Percentiles rank a stretch among this genome's conserved stretches.
These are phyloP conservation scores for Mucor circinelloides DNA, from an alignment of 371 early-diverging fungal genomes.

Conservation along the genomic window DNA sequence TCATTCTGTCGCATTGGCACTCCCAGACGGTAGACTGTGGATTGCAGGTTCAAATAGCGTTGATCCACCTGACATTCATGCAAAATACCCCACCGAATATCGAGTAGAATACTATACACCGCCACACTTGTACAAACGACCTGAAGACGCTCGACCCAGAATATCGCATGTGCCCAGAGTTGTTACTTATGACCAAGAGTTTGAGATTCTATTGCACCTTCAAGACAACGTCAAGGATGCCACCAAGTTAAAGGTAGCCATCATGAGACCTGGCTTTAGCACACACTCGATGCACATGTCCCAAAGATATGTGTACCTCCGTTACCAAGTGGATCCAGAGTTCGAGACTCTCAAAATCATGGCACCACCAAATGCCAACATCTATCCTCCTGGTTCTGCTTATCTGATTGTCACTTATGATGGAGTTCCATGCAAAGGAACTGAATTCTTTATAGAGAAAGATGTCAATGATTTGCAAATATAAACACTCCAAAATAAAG, in stretches of 20 bases:
- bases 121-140: slow-evolving; percentile 54
- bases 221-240: slow-evolving; percentile 25
- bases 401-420: slow-evolving; percentile 59
- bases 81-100: slow-evolving; percentile 61
- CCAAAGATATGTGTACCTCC: slow-evolving; percentile 54
- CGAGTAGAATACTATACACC: slow-evolving; percentile 66
- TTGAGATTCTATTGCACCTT: slow-evolving; percentile 38
- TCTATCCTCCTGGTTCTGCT: slow-evolving; percentile 65
- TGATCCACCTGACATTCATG: slow-evolving; percentile 45
- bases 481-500: background rate
- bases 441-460: slow-evolving; percentile 36
- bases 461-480: slow-evolving; percentile 16
- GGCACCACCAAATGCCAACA: slow-evolving; percentile 56
- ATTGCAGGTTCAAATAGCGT: slow-evolving; percentile 54
- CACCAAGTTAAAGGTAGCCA: slow-evolving; percentile 39
- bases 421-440: slow-evolving; percentile 53
- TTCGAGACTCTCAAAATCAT: slow-evolving; percentile 35
- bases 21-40: slow-evolving; percentile 60
- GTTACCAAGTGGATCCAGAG: slow-evolving; percentile 23
- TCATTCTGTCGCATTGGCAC: slow-evolving; percentile 63
- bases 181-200: slow-evolving; percentile 41
- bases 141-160: slow-evolving; percentile 45
- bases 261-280: slow-evolving; percentile 58
- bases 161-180: slow-evolving; percentile 48
- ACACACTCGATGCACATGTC: slow-evolving; percentile 72